Percentiles rank a stretch among this genome's conserved stretches.
Evolutionary conservation across 140 eudicot genomes (phyloP).

Genomic region (Flaveria floridana): DNA sequence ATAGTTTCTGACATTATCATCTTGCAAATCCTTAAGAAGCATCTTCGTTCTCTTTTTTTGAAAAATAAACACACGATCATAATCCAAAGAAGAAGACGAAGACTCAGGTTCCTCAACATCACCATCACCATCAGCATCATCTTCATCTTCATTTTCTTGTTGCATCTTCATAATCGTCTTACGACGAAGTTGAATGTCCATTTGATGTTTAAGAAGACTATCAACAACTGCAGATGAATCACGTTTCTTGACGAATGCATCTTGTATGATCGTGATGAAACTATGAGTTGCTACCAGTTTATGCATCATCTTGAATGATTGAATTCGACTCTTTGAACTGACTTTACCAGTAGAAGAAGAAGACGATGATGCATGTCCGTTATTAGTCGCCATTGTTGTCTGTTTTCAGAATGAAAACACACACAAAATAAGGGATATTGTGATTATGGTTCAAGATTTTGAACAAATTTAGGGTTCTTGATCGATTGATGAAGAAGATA

Average conservation of each 20-base stretch:
- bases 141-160: not conserved
- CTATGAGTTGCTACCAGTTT: not conserved
- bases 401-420: not conserved
- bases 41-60: not conserved
- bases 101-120: not conserved
- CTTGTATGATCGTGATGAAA: not conserved
- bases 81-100: not conserved
- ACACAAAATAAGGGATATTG: not conserved
- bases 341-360: not conserved
- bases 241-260: not conserved
- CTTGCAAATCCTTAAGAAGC: not conserved
- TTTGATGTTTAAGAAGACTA: not conserved
- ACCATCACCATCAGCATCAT: not conserved
- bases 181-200: not conserved
- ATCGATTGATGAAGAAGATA: not conserved
- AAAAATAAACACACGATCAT: not conserved
- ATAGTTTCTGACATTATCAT: too few relatives aligned
- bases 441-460: not conserved
- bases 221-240: not conserved
- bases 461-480: not conserved
- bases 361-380: not conserved
- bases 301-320: not conserved
- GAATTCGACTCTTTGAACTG: too few relatives aligned
- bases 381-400: not conserved
- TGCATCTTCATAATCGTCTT: not conserved